Base-by-base conservation (phyloP, 441 rosid species). In the Adansonia grandidieri region DNA sequence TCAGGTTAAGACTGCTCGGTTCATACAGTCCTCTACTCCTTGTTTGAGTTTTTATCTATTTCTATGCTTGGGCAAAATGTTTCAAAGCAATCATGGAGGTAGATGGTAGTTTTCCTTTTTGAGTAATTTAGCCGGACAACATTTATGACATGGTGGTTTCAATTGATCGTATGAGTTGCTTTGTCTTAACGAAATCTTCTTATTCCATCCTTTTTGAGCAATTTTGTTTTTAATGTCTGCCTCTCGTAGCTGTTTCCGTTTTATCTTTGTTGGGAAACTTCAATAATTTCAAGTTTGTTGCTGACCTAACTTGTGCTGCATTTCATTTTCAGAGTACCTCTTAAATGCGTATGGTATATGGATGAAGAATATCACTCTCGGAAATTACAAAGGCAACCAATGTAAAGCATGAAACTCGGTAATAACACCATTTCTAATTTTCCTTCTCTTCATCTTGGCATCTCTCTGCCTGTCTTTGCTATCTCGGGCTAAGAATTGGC, bases 321-420 rank as follows among this genome's bases (percentile, higher is more conserved):
- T 62, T 77, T 83, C 20, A 17, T 77, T 22, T 17, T 51, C 83
- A 74, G 83, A 44, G 72, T 37, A 58, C 53, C 14, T 80, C 69
- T 76, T 60, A 9, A 37, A 19, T 73, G 69, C 70, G 6, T 28
- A 37, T 9, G 45, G n/a, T 71, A 68, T 68, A 63, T 82, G 84
- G 73, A 69, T 77, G 81, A 86, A 78, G 84, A 75, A 4, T 76
- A 71, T 82, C 42, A 73, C 81, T 47, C 44, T 28, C 20, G 51
- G 65, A 45, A 45, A 78, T 72, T 74, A 22, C 45, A 79, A 83
- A 81, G 69, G 71, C 69, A 78, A 74, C 80, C 77, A 44, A 79
- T 61, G 76, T 76, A 74, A 83, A 87, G 37, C 78, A 84, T 88
- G 91, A 87, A 88, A 81, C 78, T 84, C 67, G 91, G 86, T 88